Percentiles rank a stretch among this genome's conserved stretches.
Evolutionary conservation across 768 basidiomycete species (phyloP).

Genomic region (Lactifluus hygrophoroides): DNA sequence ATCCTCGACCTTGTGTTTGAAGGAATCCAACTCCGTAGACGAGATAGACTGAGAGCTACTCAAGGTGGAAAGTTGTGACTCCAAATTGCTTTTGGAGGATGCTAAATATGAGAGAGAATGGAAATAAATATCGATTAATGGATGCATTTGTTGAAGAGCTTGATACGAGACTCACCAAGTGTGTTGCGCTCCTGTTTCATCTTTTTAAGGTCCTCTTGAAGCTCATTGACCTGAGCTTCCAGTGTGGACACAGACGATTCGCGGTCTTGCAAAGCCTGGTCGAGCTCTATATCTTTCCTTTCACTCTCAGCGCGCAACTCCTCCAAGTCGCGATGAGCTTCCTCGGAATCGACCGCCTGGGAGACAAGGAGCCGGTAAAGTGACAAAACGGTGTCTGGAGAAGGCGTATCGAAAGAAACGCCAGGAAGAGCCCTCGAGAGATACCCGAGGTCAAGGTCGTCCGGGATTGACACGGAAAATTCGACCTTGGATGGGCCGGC

Average conservation of each 20-base stretch:
- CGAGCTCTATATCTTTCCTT: conserved; percentile 73
- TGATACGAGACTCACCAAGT: conserved; percentile 40
- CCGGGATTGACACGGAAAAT: conserved; percentile 43
- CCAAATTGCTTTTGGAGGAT: conserved; percentile 38
- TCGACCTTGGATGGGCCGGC: conserved; percentile 32
- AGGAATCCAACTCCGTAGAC: conserved; percentile 47
- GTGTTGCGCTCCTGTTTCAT: conserved; percentile 57
- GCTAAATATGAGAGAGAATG: conserved; percentile 26
- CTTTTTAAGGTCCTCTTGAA: conserved; percentile 47
- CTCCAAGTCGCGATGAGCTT: conserved; percentile 55
- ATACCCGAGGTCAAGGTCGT: conserved; percentile 56
- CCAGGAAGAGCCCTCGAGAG: conserved; percentile 57
- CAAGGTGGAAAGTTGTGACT: conserved; percentile 48
- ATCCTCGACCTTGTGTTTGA: conserved; percentile 60
- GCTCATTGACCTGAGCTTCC: conserved; percentile 41
- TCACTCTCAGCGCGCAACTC: conserved; percentile 58
- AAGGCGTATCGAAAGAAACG: conserved; percentile 44
- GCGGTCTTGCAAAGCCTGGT: conserved; percentile 74
- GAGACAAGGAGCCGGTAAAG: conserved; percentile 56
- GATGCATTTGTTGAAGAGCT: not conserved
- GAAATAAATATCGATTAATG: conserved; percentile 17
- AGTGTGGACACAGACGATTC: conserved; percentile 53
- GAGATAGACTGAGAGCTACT: conserved; percentile 54
- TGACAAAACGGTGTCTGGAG: conserved; percentile 49
- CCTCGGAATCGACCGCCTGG: conserved; percentile 48